Base-by-base conservation (phyloP, 2,329 filamentous ascomycete genomes). In the Sporothrix sp. region DNA sequence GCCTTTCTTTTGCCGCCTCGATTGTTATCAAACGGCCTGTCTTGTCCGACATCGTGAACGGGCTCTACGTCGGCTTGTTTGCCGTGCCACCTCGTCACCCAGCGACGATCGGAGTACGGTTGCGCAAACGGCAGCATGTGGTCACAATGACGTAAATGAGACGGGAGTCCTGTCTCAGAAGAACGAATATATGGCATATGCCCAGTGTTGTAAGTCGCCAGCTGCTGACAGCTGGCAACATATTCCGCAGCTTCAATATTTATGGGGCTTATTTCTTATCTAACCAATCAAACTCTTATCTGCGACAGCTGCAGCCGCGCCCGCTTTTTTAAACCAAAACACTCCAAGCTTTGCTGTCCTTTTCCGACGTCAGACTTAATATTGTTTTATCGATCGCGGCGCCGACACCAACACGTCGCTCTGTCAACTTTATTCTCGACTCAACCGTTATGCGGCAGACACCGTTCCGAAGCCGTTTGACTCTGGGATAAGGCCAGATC, bases 281-380 rank as follows among this genome's bases (percentile, higher is more conserved):
- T 49, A 23, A 18, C 54, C 52, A 53, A 54, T 55, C 33, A 38
- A 3, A 3, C 2, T 2, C 20, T 20, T 55, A 55, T 56, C 52
- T 25, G 51, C 50, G 50, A 51, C 50, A 23, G 33, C 18, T 45
- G 28, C 16, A 14, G 30, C 30, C n/a, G n/a, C n/a, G n/a, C n/a
- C n/a, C n/a, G n/a, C n/a, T n/a, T n/a, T n/a, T n/a, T n/a, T n/a
- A n/a, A n/a, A n/a, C n/a, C n/a, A n/a, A n/a, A n/a, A n/a, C n/a
- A n/a, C n/a, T n/a, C n/a, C n/a, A n/a, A n/a, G n/a, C 33, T 25
- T 45, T 25, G 33, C 42, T 35, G 42, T 39, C 35, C 33, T 39
- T 45, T 45, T 52, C 44, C 45, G 39, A 38, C 50, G 37, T 48
- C 42, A 52, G 44, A 42, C 36, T 30, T 40, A 21, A 37, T 20